Base-by-base conservation (phyloP, 148 eudicot genomes). In the Linanthus parryae region DNA sequence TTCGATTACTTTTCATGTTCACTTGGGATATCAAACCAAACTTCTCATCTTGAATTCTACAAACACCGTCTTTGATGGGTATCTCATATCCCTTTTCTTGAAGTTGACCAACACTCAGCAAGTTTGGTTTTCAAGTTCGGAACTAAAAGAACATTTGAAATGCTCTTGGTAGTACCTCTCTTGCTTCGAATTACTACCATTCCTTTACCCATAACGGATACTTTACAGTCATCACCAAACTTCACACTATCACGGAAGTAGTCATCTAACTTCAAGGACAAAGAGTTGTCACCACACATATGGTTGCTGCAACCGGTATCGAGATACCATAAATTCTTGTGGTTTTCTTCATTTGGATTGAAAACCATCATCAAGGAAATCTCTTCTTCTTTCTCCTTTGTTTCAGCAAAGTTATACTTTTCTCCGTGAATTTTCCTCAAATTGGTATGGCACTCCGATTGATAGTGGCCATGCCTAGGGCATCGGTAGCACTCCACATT, bases 91-190 rank as follows among this genome's bases (percentile, higher is more conserved):
- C 61, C 23, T 54, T 54, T 36, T 66, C 38, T 50, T 48, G 39
- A 20, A 33, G 4, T 26, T 48, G 35, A 7, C 64, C 57, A 12
- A 49, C 10, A 34, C 64, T 65, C 14, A 58, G 58, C 19, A 65
- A 24, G n/a, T 29, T 66, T 66, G 8, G 37, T 53, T 16, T 46
- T 44, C 14, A 66, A 59, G 22, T 43, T 20, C 13, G 50, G 71
- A 14, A 66, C 59, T 30, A 51, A 66, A 9, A 44, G 15, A 3
- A 66, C 65, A 59, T 59, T 47, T 10, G 64, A 50, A 19, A 66
- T 44, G 26, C 34, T 58, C n/a, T 52, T 59, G 6, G 33, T 28
- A 15, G 5, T 0, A 11, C n/a, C 9, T 14, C 19, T 9, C 9
- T 21, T 29, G 21, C 22, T 24, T 33, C 21, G 52, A 13, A 58